A percentile compares a stretch with the other conserved stretches of the same genome.
Conservation (phyloP, 225 moss, liverwort and hornwort species). For the Pseudisothecium myosuroides region DNA sequence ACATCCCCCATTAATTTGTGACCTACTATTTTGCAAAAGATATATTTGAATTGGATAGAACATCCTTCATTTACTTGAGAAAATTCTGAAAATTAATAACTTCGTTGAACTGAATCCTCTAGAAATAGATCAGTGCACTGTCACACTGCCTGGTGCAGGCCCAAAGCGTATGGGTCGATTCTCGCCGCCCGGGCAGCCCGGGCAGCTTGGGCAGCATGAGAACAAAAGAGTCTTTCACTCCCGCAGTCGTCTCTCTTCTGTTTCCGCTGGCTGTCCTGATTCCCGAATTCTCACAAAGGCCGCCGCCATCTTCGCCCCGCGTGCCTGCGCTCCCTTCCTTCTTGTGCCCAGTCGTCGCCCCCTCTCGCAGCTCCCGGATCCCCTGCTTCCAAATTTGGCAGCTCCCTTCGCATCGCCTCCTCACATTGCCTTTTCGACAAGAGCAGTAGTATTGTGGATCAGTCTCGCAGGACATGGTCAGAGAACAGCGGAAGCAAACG, state of each 20-base stretch:
- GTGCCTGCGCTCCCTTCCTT: neutral
- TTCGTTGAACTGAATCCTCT: neutral
- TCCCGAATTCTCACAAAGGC: neutral
- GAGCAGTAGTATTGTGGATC: neutral
- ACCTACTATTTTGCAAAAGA: too few relatives aligned
- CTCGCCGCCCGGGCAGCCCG: neutral
- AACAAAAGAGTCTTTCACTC: neutral
- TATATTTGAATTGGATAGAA: neutral
- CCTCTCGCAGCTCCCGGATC: neutral
- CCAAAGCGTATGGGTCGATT: neutral
- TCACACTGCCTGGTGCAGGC: neutral
- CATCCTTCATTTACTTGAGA: neutral
- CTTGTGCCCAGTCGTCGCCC: neutral
- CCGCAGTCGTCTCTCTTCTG: neutral
- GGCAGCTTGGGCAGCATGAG: neutral
- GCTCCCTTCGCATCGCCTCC: neutral
- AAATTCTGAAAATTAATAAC: neutral
- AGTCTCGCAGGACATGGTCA: neutral
- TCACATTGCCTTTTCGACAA: neutral
- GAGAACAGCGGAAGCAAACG: neutral
- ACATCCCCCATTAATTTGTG: neutral
- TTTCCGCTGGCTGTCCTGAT: neutral
- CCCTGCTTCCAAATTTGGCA: conserved; percentile 6
- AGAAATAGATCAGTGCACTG: neutral
- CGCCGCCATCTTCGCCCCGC: conserved; percentile 23